These are phyloP conservation scores for Borovskyia barvae DNA, from an alignment of 208 protist genomes.

Conservation along the genomic window DNA sequence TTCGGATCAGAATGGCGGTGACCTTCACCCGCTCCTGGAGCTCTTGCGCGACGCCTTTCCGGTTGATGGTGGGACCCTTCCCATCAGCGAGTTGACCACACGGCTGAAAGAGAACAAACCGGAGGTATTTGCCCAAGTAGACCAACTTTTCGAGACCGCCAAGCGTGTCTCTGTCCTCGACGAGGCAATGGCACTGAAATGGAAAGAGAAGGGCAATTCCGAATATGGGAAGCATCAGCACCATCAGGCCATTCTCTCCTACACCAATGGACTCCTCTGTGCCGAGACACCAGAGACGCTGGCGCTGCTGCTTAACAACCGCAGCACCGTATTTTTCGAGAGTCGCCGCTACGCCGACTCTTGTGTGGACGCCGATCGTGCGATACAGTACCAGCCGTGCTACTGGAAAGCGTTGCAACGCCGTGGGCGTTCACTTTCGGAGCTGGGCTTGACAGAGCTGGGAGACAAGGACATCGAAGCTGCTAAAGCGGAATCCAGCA, in stretches of 20 bases:
- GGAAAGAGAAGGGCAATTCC: constrained; percentile 80
- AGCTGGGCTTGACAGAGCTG: constrained; percentile 51
- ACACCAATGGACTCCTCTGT: constrained; percentile 76
- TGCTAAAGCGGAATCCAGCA: constrained; percentile 28
- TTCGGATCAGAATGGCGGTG: constrained; percentile 50
- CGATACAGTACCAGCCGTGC: constrained; percentile 36
- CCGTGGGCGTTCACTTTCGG: constrained; percentile 61
- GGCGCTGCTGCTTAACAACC: constrained; percentile 71
- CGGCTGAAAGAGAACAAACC: constrained; percentile 28
- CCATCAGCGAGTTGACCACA: constrained; percentile 47
- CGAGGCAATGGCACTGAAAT: constrained; percentile 53
- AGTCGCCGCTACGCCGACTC: constrained; percentile 52
- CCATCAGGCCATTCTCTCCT: constrained; percentile 54
- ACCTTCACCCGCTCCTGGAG: constrained; percentile 42
- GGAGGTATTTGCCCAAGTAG: constrained; percentile 32
- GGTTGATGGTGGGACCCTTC: constrained; percentile 33
- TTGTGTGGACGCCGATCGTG: constrained; percentile 61
- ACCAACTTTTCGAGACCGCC: constrained; percentile 32
- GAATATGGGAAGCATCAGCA: constrained; percentile 46
- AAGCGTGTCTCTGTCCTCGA: constrained; percentile 35
- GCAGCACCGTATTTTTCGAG: constrained; percentile 67
- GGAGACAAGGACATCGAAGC: constrained; percentile 62
- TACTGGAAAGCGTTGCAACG: constrained; percentile 82
- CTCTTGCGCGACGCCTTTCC: constrained; percentile 30
- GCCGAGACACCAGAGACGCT: constrained; percentile 62